Percentiles rank a stretch among this genome's conserved stretches.
These are phyloP conservation scores for Pisolithus tinctorius DNA, from an alignment of 768 basidiomycete genomes.

Conservation along the genomic window DNA sequence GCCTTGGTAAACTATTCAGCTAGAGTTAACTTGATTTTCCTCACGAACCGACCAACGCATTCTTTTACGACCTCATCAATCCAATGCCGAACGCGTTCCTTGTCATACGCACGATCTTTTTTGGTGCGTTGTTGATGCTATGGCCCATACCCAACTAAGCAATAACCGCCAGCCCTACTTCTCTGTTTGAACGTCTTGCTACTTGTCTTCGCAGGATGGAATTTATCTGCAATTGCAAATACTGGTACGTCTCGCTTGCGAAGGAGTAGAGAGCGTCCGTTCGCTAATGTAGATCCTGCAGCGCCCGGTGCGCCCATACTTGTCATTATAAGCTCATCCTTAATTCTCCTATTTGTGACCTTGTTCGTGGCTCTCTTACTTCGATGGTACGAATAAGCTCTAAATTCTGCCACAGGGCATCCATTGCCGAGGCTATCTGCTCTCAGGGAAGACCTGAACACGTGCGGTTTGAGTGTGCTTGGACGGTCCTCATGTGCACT, in stretches of 20 bases:
- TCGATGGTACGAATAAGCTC: not conserved
- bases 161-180: conserved; percentile 29
- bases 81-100: conserved; percentile 49
- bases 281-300: conserved; percentile 13
- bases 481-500: conserved; percentile 43
- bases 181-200: conserved; percentile 45
- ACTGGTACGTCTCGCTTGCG: conserved; percentile 31
- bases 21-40: conserved; percentile 1
- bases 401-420: conserved; percentile 13
- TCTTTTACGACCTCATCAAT: conserved; percentile 3
- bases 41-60: conserved; percentile 9
- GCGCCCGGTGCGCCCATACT: conserved; percentile 44
- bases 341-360: conserved; percentile 24
- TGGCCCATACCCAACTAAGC: no score
- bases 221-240: conserved; percentile 34
- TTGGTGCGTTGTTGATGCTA: conserved; percentile 36
- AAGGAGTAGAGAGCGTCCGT: not conserved
- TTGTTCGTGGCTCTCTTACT: conserved; percentile 20
- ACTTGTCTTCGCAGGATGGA: conserved; percentile 55
- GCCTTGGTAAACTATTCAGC: not conserved
- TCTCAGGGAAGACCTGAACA: conserved; percentile 33
- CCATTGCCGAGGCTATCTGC: conserved; percentile 31
- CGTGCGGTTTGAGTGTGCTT: conserved; percentile 48
- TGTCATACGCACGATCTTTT: conserved; percentile 47
- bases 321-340: conserved; percentile 41